Evolutionary conservation across 306 rosid genomes (phyloP).

Genomic region (Cucurbita moschata): DNA sequence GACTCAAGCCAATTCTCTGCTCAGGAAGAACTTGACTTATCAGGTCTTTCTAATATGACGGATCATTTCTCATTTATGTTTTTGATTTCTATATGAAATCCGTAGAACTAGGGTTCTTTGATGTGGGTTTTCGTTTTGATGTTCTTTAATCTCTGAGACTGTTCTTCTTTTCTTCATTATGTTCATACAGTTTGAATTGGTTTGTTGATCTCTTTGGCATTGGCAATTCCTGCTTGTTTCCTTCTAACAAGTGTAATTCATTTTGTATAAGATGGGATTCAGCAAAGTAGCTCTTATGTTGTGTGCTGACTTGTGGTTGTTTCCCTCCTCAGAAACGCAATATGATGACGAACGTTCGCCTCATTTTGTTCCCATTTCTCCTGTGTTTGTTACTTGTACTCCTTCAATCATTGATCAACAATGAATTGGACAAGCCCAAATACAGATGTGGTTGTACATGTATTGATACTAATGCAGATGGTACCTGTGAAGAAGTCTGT

Average conservation of each 20-base stretch:
- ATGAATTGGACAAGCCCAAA: constrained; percentile 35
- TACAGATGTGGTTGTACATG: constrained; percentile 59
- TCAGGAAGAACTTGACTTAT: constrained; percentile 60
- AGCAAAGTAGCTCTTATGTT: too few relatives aligned
- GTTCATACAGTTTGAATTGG: too few relatives aligned
- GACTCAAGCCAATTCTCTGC: constrained; percentile 85
- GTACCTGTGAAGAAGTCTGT: constrained; percentile 36
- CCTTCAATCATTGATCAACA: constrained; percentile 28
- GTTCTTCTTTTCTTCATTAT: too few relatives aligned
- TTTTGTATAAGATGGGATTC: too few relatives aligned
- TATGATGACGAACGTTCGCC: constrained; percentile 37
- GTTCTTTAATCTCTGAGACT: neutral
- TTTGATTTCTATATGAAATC: neutral
- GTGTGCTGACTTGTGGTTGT: neutral
- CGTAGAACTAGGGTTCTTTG: neutral
- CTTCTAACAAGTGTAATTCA: too few relatives aligned
- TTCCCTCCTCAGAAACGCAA: constrained; percentile 49
- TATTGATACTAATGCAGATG: constrained; percentile 21
- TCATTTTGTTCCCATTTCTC: constrained; percentile 41
- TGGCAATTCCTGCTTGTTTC: too few relatives aligned
- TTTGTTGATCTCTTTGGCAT: too few relatives aligned
- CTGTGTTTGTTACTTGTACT: constrained; percentile 45
- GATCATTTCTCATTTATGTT: neutral
- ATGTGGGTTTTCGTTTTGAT: neutral
- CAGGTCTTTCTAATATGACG: constrained; percentile 31